Conservation (phyloP, 177 flowering plant genomes). For the Telopea speciosissima region DNA sequence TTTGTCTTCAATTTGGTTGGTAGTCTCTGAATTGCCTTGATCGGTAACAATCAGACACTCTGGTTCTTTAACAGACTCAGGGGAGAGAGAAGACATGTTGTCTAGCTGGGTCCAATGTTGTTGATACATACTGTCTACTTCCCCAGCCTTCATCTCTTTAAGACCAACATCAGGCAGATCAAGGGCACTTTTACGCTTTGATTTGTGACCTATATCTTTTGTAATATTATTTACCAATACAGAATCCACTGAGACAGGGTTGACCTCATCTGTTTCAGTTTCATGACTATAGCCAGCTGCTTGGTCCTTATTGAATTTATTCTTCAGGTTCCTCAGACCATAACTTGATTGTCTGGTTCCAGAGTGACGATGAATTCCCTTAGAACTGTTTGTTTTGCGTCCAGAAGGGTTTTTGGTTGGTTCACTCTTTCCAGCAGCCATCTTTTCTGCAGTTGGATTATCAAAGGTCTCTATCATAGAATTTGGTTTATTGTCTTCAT, state of each 20-base stretch:
- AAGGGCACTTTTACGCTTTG: background rate
- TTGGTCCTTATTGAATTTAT: background rate
- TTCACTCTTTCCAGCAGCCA: background rate
- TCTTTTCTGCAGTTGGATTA: conserved; percentile 3
- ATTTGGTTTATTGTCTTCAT: background rate
- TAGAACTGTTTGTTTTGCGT: background rate
- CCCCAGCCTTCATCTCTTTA: conserved; percentile 3
- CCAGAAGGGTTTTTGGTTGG: background rate
- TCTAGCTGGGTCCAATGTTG: background rate
- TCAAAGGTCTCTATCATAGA: conserved; percentile 2
- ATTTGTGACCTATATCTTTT: conserved; percentile 1
- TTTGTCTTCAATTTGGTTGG: background rate
- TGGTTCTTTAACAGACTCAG: background rate
- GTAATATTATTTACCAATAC: conserved; percentile 1
- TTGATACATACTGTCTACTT: background rate
- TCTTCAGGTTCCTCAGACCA: background rate
- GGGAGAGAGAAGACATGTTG: background rate
- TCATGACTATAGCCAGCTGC: background rate
- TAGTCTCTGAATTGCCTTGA: conserved; percentile 1
- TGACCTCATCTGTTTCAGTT: conserved; percentile 3
- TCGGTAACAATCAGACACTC: background rate
- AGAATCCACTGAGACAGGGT: conserved; percentile 8
- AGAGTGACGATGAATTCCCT: background rate
- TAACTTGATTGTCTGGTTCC: conserved; percentile 6
- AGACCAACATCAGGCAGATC: conserved; percentile 6